Conservation (phyloP, 306 rosid genomes). For the Trichosanthes cucumerina region DNA sequence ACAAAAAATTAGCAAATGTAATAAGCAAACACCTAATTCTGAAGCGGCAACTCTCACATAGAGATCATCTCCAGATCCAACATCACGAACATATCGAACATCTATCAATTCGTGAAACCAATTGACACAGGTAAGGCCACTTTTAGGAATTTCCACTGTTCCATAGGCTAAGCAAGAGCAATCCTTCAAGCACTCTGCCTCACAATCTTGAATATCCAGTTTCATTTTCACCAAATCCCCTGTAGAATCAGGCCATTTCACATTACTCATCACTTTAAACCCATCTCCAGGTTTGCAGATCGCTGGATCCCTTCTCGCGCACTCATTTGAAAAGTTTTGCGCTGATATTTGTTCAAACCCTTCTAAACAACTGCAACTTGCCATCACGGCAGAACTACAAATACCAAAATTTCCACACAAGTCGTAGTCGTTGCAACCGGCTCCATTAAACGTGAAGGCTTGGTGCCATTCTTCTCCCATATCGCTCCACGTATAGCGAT, state of each 20-base stretch:
- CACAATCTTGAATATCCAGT: constrained; percentile 6
- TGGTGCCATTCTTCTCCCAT: constrained; percentile 16
- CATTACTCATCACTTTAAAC: neutral
- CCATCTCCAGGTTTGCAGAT: constrained; percentile 13
- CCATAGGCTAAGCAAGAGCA: constrained; percentile 25
- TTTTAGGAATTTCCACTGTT: neutral
- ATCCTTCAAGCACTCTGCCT: constrained; percentile 10
- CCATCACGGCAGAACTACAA: neutral
- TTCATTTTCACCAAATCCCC: neutral
- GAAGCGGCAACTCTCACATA: neutral
- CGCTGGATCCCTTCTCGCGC: neutral
- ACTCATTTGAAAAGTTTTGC: neutral
- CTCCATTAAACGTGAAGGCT: constrained; percentile 20
- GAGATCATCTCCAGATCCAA: neutral
- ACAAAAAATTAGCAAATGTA: too few species aligned
- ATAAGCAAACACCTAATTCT: neutral
- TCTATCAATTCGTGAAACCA: constrained; percentile 25
- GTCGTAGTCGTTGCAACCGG: constrained; percentile 32
- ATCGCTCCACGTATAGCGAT: constrained; percentile 28
- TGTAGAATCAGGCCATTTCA: neutral
- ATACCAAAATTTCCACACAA: constrained; percentile 34
- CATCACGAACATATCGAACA: neutral
- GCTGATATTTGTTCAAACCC: constrained; percentile 10
- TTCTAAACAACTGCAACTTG: neutral
- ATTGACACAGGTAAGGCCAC: constrained; percentile 6